phyloP scores from a whole-genome alignment of 441 rosid genomes.

The Viola pubescens region DNA sequence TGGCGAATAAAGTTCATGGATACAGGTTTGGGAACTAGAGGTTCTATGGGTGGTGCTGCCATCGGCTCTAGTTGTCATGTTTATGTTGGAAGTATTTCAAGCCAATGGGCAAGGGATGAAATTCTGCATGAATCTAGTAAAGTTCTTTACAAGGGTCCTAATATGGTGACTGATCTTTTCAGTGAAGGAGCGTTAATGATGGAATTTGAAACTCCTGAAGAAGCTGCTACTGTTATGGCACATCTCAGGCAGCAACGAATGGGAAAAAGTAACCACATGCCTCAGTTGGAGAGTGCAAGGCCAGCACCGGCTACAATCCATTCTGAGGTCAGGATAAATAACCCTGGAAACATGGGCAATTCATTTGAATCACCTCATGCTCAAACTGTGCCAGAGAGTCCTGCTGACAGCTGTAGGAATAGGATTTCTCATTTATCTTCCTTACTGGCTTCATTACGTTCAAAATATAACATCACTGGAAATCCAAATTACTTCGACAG shows the following conservation, averaged over 20 bases:
- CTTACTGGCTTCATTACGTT: conserved; percentile 34
- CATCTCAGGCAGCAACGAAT: conserved; percentile 72
- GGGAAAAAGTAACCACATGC: conserved; percentile 47
- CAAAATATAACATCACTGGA: conserved; percentile 30
- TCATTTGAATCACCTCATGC: conserved; percentile 37
- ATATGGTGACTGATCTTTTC: conserved; percentile 63
- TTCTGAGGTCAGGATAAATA: conserved; percentile 33
- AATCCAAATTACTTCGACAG: conserved; percentile 23
- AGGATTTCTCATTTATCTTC: conserved; percentile 40
- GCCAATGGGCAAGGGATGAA: conserved; percentile 89
- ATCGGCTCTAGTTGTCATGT: conserved; percentile 73
- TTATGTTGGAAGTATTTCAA: conserved; percentile 66
- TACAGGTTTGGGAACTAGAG: conserved; percentile 73
- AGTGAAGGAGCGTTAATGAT: conserved; percentile 75
- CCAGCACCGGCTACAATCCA: conserved; percentile 33
- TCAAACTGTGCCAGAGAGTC: conserved; percentile 29
- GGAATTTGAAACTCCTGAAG: conserved; percentile 94
- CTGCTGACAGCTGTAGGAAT: conserved; percentile 40
- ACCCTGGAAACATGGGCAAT: conserved; percentile 34
- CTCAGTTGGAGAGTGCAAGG: conserved; percentile 54
- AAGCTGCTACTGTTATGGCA: conserved; percentile 73
- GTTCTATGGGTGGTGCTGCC: conserved; percentile 66
- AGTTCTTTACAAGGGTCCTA: conserved; percentile 68
- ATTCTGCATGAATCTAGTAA: conserved; percentile 79
- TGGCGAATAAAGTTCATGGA: conserved; percentile 86